These are phyloP conservation scores for Termitomyces sp. DNA, from an alignment of 768 basidiomycete species.

Conservation along the genomic window DNA sequence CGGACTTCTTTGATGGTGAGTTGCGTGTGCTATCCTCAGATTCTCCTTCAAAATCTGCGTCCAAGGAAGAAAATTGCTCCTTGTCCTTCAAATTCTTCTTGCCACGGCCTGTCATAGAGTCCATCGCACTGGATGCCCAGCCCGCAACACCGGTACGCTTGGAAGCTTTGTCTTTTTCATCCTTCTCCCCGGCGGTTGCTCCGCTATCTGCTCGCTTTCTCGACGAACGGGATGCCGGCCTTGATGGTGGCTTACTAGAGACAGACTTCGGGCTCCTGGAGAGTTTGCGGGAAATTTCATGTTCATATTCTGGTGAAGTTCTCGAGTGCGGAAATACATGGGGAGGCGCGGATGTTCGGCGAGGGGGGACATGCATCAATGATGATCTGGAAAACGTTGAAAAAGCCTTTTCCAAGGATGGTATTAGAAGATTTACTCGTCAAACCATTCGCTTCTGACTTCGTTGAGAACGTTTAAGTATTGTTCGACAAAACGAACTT, in stretches of 20 bases:
- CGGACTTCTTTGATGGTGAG: conserved; percentile 19
- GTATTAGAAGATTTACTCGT: conserved; percentile 35
- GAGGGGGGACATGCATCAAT: conserved; percentile 7
- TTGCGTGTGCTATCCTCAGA: conserved; percentile 18
- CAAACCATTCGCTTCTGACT: conserved; percentile 62
- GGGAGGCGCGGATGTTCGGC: conserved; percentile 10
- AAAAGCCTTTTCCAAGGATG: background rate
- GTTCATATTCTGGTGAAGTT: conserved; percentile 26
- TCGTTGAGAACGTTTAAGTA: conserved; percentile 73
- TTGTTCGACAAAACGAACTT: conserved; percentile 68
- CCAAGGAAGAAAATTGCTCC: conserved; percentile 54
- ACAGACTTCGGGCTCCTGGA: conserved; percentile 38
- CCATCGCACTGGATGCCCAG: conserved; percentile 68
- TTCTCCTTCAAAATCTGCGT: conserved; percentile 29
- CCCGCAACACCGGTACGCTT: conserved; percentile 47
- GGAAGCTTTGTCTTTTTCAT: conserved; percentile 33
- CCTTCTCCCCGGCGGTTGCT: conserved; percentile 29
- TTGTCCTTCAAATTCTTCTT: conserved; percentile 39
- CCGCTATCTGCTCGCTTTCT: conserved; percentile 62
- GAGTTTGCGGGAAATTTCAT: conserved; percentile 25
- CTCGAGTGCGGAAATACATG: conserved; percentile 14
- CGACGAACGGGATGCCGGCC: conserved; percentile 54
- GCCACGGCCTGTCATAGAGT: conserved; percentile 50
- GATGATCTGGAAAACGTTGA: conserved; percentile 3
- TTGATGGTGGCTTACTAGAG: conserved; percentile 40